Evolutionary conservation across 1,284 basidiomycete species (phyloP).

Genomic region (Malassezia furfur): DNA sequence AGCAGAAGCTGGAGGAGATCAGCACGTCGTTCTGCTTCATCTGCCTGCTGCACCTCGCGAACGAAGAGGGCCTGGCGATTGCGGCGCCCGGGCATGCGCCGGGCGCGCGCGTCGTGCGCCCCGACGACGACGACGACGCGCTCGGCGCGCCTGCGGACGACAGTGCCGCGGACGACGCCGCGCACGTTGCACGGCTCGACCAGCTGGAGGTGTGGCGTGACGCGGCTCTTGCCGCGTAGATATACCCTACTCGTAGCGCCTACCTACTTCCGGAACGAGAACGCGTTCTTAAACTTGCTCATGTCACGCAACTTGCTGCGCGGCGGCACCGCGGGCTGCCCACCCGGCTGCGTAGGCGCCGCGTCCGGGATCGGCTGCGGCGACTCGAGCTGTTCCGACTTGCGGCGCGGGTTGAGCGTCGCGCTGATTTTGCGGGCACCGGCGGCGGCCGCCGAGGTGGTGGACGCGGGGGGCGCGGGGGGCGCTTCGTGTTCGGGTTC

Average conservation of each 20-base stretch:
- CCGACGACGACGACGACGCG: conserved; percentile 8
- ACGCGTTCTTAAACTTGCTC: conserved; percentile 18
- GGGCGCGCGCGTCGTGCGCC: not conserved
- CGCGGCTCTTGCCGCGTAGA: not conserved
- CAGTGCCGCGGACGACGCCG: not conserved
- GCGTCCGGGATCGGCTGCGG: not conserved
- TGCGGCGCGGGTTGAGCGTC: not conserved
- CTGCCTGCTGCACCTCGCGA: conserved; percentile 84
- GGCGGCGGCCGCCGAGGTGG: not conserved
- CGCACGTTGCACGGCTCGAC: conserved; percentile 2
- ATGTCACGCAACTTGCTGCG: not conserved
- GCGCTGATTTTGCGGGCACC: not conserved
- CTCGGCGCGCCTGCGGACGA: not conserved
- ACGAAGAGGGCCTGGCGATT: conserved; percentile 70
- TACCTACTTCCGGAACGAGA: conserved; percentile 28
- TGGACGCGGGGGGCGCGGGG: not conserved
- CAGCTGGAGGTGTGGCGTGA: conserved; percentile 6
- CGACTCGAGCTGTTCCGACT: not conserved
- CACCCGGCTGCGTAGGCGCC: not conserved
- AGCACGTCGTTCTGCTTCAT: conserved; percentile 99
- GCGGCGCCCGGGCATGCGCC: not conserved
- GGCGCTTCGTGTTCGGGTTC: not conserved
- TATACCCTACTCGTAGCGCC: not conserved
- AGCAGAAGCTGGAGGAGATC: conserved; percentile 92
- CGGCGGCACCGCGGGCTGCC: not conserved